Conservation (phyloP, 192 early-diverging fungal species). For the Pecoramyces ruminantium region DNA sequence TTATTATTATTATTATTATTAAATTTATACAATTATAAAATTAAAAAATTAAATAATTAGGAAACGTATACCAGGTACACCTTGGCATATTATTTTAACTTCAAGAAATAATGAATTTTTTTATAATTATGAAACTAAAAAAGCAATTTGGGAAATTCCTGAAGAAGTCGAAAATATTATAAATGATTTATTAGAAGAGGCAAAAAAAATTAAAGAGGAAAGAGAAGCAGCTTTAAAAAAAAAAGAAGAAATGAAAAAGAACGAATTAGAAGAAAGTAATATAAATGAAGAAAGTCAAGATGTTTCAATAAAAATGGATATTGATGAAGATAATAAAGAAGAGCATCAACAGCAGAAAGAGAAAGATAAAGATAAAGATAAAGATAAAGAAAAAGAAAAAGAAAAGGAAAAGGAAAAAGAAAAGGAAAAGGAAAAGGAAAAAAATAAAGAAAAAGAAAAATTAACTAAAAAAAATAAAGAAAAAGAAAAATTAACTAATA, state of each 20-base stretch:
- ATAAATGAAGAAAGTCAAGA: constrained; percentile 14
- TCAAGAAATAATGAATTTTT: constrained; percentile 56
- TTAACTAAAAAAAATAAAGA: constrained; percentile 6
- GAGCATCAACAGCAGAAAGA: constrained; percentile 32
- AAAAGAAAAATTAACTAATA: constrained; percentile 4
- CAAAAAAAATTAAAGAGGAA: constrained; percentile 1
- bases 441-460: constrained; percentile 5
- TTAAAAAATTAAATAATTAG: constrained; percentile 8
- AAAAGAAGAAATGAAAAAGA: constrained; percentile 7
- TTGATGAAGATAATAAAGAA: constrained; percentile 42
- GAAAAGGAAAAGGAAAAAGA: constrained; percentile 38
- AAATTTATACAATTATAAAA: no score
- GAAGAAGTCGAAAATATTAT: constrained; percentile 29
- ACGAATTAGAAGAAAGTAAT: constrained; percentile 8
- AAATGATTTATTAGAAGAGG: constrained; percentile 29
- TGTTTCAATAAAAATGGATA: constrained; percentile 10
- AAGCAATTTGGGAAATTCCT: constrained; percentile 51
- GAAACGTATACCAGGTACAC: constrained; percentile 43
- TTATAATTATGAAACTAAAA: constrained; percentile 49
- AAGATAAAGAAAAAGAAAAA: constrained; percentile 1
- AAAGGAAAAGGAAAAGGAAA: constrained; percentile 33
- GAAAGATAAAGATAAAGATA: constrained; percentile 6
- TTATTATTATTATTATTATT: no score
- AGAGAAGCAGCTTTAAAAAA: not conserved
- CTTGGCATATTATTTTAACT: constrained; percentile 60